These are phyloP conservation scores for Asclepias syriaca DNA, from an alignment of 257 asterid genomes.

Conservation along the genomic window DNA sequence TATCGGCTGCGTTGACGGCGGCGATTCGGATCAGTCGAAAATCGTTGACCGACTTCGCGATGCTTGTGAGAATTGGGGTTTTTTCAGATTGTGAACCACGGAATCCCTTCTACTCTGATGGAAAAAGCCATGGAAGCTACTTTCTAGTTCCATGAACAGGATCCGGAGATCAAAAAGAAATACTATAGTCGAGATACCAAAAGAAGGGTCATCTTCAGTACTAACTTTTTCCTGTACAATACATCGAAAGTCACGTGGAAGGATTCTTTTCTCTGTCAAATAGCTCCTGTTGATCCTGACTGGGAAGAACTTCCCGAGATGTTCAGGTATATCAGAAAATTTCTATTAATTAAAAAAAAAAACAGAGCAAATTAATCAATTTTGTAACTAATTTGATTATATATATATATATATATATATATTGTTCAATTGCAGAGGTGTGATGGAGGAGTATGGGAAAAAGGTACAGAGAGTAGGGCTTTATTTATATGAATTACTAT, in stretches of 20 bases:
- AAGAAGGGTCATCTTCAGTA: neutral
- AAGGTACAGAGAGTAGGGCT: slow-evolving; percentile 4
- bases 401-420: too few species aligned
- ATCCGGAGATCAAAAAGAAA: neutral
- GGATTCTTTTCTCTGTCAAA: neutral
- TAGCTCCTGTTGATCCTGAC: neutral
- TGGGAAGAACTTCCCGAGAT: slow-evolving; percentile 5
- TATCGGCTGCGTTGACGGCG: too few species aligned
- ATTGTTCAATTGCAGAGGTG: too few species aligned
- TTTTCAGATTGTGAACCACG: slow-evolving; percentile 6
- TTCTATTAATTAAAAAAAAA: too few species aligned
- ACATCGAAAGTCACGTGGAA: neutral
- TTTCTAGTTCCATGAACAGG: slow-evolving; percentile 4
- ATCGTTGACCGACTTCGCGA: neutral
- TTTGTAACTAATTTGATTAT: too few species aligned
- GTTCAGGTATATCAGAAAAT: neutral
- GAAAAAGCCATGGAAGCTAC: neutral
- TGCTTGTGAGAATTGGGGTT: slow-evolving; percentile 5
- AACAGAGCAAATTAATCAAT: too few species aligned
- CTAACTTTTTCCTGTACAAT: neutral
- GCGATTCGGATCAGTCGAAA: neutral
- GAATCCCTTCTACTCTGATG: neutral
- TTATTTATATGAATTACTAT: slow-evolving; percentile 4
- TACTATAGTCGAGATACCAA: neutral
- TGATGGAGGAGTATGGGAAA: slow-evolving; percentile 7